phyloP scores from a whole-genome alignment of 1,139 yeast species.

The Yamadazyma blattariae region DNA sequence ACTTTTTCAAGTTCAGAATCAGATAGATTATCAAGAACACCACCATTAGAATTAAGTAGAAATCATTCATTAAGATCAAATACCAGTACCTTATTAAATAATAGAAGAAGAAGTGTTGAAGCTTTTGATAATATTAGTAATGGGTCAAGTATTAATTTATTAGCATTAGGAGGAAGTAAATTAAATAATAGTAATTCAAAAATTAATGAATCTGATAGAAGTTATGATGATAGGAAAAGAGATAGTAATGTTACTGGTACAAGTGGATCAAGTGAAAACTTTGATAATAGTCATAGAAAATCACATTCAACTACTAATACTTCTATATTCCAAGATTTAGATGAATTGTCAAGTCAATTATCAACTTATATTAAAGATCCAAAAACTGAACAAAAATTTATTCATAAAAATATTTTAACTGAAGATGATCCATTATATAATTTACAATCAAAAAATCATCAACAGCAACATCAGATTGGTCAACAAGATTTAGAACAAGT shows the following conservation, averaged over 20 bases:
- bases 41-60: constrained; percentile 14
- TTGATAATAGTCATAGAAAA: constrained; percentile 14
- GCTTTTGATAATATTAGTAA: constrained; percentile 1
- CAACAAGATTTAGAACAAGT: too few relatives aligned
- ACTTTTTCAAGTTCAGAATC: constrained; percentile 22
- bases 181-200: background rate
- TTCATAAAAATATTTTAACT: constrained; percentile 15
- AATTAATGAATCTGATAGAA: background rate
- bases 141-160: constrained; percentile 4
- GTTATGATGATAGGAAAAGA: constrained; percentile 5
- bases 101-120: background rate
- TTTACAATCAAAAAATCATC: background rate
- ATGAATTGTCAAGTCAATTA: constrained; percentile 30
- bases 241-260: constrained; percentile 5
- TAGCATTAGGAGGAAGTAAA: background rate
- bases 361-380: constrained; percentile 17
- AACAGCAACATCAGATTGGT: background rate
- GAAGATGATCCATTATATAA: constrained; percentile 10
- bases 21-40: constrained; percentile 13
- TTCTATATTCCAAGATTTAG: constrained; percentile 28
- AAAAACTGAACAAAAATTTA: constrained; percentile 10
- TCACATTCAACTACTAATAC: constrained; percentile 28
- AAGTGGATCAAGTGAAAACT: constrained; percentile 10
- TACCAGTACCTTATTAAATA: constrained; percentile 4
- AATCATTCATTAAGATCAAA: constrained; percentile 13